A percentile compares a stretch with the other conserved stretches of the same genome.
phyloP scores from a whole-genome alignment of 257 asterid genomes.

The Solanum clarkiae region DNA sequence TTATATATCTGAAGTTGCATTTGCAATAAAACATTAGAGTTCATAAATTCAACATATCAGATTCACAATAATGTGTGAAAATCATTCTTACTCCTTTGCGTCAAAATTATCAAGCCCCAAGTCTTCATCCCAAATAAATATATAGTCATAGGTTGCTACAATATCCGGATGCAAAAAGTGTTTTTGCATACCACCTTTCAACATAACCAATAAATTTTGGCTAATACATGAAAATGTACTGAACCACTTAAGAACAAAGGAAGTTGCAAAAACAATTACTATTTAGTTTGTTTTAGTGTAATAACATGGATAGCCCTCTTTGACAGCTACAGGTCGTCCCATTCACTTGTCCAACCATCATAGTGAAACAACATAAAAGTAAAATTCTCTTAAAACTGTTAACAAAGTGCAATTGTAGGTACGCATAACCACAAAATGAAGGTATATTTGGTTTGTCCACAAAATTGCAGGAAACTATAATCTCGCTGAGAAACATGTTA shows the following conservation, averaged over 20 bases:
- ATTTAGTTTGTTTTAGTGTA: slow-evolving; percentile 66
- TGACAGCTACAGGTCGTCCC: slow-evolving; percentile 93
- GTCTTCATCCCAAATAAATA: slow-evolving; percentile 88
- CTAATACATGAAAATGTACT: not conserved
- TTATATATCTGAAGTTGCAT: slow-evolving; percentile 42
- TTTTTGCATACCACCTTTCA: slow-evolving; percentile 80
- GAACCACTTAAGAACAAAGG: not conserved
- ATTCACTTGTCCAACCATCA: slow-evolving; percentile 78
- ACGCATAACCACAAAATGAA: not conserved
- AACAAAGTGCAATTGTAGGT: slow-evolving; percentile 5
- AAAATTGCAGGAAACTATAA: not conserved
- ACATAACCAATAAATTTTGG: not conserved
- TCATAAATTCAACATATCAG: not conserved
- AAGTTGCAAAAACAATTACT: slow-evolving; percentile 22
- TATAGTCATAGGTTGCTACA: slow-evolving; percentile 69
- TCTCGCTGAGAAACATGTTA: not conserved
- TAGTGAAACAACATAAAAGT: slow-evolving; percentile 74
- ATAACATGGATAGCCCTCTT: slow-evolving; percentile 76
- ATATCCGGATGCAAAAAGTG: slow-evolving; percentile 83
- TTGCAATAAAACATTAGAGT: not conserved
- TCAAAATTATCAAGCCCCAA: slow-evolving; percentile 71
- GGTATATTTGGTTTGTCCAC: not conserved
- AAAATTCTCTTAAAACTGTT: slow-evolving; percentile 84
- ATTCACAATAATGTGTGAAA: not conserved
- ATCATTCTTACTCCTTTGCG: slow-evolving; percentile 55